Evolutionary conservation across 805 yeast species (phyloP).

Genomic region (Saccharomycopsis lassenensis): DNA sequence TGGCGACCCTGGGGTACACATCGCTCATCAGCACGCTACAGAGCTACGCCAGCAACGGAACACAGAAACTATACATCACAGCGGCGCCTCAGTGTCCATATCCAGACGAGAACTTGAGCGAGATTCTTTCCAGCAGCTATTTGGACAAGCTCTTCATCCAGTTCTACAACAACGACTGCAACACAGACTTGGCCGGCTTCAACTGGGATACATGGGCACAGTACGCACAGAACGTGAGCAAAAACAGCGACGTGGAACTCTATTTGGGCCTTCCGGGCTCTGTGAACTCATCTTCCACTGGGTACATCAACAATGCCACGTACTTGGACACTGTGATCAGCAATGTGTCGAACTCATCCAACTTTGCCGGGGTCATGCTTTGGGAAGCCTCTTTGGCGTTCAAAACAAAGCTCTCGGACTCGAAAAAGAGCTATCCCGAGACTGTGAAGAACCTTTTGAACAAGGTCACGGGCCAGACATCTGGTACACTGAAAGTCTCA

Average conservation of each 20-base stretch:
- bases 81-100: slow-evolving; percentile 92
- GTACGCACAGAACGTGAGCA: slow-evolving; percentile 46
- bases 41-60: slow-evolving; percentile 23
- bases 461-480: too few species aligned
- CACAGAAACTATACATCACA: slow-evolving; percentile 59
- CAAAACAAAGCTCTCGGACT: slow-evolving; percentile 9
- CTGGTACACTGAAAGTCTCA: too few species aligned
- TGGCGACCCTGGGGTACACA: slow-evolving; percentile 48
- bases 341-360: neutral
- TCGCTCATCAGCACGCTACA: slow-evolving; percentile 37
- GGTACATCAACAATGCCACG: slow-evolving; percentile 37
- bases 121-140: slow-evolving; percentile 42
- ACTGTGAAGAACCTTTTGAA: slow-evolving; percentile 11
- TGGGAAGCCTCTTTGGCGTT: slow-evolving; percentile 18
- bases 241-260: slow-evolving; percentile 58
- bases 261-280: slow-evolving; percentile 71
- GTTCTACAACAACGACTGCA: slow-evolving; percentile 81
- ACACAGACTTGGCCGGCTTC: slow-evolving; percentile 48
- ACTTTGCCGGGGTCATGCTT: slow-evolving; percentile 17
- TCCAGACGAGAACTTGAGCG: slow-evolving; percentile 65
- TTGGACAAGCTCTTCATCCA: slow-evolving; percentile 80
- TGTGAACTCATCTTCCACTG: slow-evolving; percentile 45
- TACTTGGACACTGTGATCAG: slow-evolving; percentile 7
- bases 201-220: slow-evolving; percentile 64
- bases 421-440: slow-evolving; percentile 9